phyloP scores from a whole-genome alignment of 2,329 filamentous ascomycete species.

The Alternaria metachromatica region DNA sequence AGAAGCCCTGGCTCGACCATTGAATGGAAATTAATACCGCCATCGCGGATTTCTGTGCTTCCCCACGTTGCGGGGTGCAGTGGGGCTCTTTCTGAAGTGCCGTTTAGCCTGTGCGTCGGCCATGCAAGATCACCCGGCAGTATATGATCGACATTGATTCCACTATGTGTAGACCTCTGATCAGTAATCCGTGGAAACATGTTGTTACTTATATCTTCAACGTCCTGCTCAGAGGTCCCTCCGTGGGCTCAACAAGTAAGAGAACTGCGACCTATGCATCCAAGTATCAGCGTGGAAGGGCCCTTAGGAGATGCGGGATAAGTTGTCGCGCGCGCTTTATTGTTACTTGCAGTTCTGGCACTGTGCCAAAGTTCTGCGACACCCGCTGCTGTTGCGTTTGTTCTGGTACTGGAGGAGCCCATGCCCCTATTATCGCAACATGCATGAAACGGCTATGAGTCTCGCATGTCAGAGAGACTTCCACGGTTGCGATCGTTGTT shows the following conservation, averaged over 20 bases:
- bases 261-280: background rate
- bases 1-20: constrained; percentile 13
- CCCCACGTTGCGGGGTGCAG: constrained; percentile 36
- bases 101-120: constrained; percentile 40
- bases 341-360: background rate
- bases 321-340: background rate
- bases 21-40: constrained; percentile 25
- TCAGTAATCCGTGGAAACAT: background rate
- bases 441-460: background rate
- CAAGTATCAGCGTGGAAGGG: background rate
- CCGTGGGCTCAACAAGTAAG: background rate
- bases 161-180: background rate
- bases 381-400: background rate
- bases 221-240: background rate
- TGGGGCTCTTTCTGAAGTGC: constrained; percentile 27
- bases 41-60: constrained; percentile 24
- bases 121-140: constrained; percentile 30
- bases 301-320: background rate
- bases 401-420: background rate
- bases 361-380: background rate
- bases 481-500: background rate
- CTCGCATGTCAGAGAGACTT: background rate
- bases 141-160: constrained; percentile 14
- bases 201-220: background rate
- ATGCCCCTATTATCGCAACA: background rate